Evolutionary conservation across 257 asterid genomes (phyloP).

Genomic region (Ilex aquifolium): DNA sequence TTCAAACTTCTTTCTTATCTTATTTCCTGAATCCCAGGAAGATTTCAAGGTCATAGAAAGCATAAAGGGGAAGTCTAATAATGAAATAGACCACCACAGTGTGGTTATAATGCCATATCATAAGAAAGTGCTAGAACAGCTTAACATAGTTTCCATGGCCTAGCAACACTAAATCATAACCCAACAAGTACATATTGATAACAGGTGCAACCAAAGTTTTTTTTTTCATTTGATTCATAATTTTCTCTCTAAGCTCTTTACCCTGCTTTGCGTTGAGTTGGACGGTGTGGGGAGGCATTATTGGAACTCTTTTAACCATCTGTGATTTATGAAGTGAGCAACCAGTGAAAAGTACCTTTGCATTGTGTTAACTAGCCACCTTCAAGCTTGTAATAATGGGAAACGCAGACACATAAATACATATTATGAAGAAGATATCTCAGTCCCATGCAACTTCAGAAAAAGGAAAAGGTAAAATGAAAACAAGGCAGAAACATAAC

Average conservation of each 20-base stretch:
- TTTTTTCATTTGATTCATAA: no score
- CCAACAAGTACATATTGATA: background rate
- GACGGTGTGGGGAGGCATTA: no score
- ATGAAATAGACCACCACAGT: background rate
- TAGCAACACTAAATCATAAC: background rate
- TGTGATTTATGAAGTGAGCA: no score
- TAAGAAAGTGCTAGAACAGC: background rate
- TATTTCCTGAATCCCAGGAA: no score
- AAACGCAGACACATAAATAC: background rate
- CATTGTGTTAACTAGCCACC: background rate
- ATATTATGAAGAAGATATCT: background rate
- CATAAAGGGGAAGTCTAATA: no score
- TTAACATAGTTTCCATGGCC: background rate
- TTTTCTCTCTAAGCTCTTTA: no score
- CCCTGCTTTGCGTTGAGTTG: no score
- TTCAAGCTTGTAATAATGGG: background rate
- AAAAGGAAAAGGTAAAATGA: background rate
- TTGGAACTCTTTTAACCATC: no score
- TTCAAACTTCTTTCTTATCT: no score
- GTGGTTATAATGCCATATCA: background rate
- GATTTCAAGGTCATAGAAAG: no score
- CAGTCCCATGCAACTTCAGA: background rate
- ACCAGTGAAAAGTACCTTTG: no score
- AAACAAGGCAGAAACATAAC: constrained; percentile 1
- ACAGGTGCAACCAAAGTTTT: background rate